Conservation (phyloP, 345 rosid species). For the Eucalyptus decipiens region DNA sequence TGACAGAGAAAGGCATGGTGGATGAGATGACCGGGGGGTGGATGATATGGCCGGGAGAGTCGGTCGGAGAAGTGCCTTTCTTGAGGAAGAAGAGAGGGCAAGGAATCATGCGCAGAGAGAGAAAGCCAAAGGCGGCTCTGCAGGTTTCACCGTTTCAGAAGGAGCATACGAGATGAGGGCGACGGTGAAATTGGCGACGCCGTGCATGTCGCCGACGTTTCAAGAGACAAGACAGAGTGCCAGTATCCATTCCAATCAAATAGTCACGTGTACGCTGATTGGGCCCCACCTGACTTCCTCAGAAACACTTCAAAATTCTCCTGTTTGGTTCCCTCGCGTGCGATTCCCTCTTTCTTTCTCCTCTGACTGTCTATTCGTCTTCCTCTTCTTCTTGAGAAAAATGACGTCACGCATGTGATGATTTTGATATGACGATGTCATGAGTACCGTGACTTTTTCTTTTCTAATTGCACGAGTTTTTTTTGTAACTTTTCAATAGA, state of each 20-base stretch:
- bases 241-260: not conserved
- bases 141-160: not conserved
- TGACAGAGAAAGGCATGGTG: not conserved
- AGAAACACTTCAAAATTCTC: not conserved
- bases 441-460: not conserved
- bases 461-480: no score
- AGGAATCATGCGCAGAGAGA: not conserved
- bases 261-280: not conserved
- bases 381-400: not conserved
- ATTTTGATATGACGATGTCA: no score
- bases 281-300: not conserved
- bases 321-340: not conserved
- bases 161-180: not conserved
- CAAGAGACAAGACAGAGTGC: not conserved
- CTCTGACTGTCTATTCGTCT: not conserved
- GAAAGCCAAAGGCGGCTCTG: not conserved
- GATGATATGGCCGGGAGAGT: not conserved
- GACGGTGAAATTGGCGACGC: not conserved
- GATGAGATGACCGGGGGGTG: not conserved
- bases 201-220: not conserved
- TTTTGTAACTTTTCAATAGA: no score
- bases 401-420: not conserved
- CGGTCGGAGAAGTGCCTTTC: not conserved
- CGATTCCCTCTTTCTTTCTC: not conserved
- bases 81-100: not conserved